Evolutionary conservation across 495 filamentous ascomycete species (phyloP).

Genomic region (Xylaria acuta): DNA sequence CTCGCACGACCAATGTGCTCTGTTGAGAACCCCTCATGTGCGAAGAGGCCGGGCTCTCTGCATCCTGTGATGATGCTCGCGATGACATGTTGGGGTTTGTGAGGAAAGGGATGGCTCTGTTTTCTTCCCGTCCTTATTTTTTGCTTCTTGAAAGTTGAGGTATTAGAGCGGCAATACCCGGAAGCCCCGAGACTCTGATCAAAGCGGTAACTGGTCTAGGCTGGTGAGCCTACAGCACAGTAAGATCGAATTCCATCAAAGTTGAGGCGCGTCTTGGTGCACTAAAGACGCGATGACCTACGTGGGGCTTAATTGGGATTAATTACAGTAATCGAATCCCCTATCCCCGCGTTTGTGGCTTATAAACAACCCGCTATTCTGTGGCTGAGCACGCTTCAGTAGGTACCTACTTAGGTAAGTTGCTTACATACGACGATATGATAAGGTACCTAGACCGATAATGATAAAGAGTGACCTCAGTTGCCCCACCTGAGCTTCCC

Average conservation of each 20-base stretch:
- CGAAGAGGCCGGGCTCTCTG: constrained; percentile 28
- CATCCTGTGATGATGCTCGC: constrained; percentile 31
- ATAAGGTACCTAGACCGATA: constrained; percentile 6
- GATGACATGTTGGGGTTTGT: constrained; percentile 34
- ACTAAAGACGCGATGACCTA: constrained; percentile 29
- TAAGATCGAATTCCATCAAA: background rate
- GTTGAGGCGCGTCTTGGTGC: constrained; percentile 27
- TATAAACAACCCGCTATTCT: background rate
- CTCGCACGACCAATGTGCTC: constrained; percentile 38
- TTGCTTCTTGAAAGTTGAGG: background rate
- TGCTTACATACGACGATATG: background rate
- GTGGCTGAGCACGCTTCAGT: background rate
- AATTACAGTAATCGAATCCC: background rate
- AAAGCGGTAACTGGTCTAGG: background rate
- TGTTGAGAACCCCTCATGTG: constrained; percentile 28
- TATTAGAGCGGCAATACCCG: background rate
- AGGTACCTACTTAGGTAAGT: background rate
- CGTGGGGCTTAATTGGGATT: constrained; percentile 4
- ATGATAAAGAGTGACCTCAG: constrained; percentile 12
- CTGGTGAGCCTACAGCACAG: background rate
- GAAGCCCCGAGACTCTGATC: background rate
- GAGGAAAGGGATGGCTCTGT: too few species aligned
- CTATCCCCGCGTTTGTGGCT: constrained; percentile 7
- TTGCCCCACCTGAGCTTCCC: constrained; percentile 6
- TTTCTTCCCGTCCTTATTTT: background rate